Evolutionary conservation across 805 yeast genomes (phyloP), one percentile per base, ranked within the genome.

Genomic region (Candida morakotiae): DNA sequence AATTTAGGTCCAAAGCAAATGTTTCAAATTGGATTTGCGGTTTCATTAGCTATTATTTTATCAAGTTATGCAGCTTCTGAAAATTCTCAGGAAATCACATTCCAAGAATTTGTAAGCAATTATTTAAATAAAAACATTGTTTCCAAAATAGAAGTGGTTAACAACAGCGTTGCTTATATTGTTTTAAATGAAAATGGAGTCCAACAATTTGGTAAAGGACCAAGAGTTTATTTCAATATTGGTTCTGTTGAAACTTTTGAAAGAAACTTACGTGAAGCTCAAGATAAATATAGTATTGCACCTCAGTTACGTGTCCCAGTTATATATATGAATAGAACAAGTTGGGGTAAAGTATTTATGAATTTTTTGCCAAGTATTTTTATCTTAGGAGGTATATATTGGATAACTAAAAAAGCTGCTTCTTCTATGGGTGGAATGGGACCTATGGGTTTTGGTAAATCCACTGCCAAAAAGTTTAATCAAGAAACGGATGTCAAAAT

Each of bases 221-320:
- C 37, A 10, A 30, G 34, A 22, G 40, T 39, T 10, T 74, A 62
- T 48, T 93, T 93, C 67, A 75, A 79, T 10, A 86, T 93, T 51
- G 98, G 98, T 8, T 83, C 95, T 1, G 79, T 89, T 16, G 97
- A 88, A 37, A 70, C 79, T 22, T 93, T 93, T 60, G 98, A 93
- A 60, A 79, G 77, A 37, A 81, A 81, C 49, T 66, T 93, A 40
- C 81, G 78, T 42, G 75, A 73, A 25, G 87, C 88, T 9, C 96
- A 88, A 60, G 78, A 79, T 31, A 83, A 80, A 41, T 69, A 79
- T 37, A 71, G 73, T 1, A 75, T 84, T 24, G 76, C 81, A 3
- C 72, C 75, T 9, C 71, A 65, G 40, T 77, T 83, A 46, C 73
- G 86, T 46, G 68, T 91, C 21, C 98, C 98, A 0, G 88, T 94